These are phyloP conservation scores for Albizia julibrissin DNA, from an alignment of 306 rosid species.

Conservation along the genomic window DNA sequence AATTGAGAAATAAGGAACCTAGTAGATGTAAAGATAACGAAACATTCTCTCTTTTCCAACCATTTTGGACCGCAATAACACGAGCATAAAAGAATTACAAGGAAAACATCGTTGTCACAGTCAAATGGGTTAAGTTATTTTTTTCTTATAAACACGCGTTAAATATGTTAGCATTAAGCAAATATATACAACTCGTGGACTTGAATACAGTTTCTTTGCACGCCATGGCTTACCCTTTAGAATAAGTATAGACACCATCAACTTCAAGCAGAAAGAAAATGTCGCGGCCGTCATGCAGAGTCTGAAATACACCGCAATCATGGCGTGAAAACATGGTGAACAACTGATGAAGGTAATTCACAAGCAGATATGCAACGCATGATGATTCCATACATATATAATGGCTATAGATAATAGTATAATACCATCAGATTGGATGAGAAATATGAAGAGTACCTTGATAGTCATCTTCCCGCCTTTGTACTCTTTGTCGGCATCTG, in stretches of 20 bases:
- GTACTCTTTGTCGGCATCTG: conserved; percentile 72
- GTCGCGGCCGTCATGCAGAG: conserved; percentile 87
- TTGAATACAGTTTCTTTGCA: conserved; percentile 6
- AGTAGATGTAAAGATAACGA: background rate
- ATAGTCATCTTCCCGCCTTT: conserved; percentile 75
- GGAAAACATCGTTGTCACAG: background rate
- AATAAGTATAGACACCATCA: conserved; percentile 70
- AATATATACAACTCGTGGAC: background rate
- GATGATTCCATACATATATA: background rate
- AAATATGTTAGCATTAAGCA: background rate
- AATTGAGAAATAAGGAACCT: background rate
- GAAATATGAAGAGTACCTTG: conserved; percentile 52
- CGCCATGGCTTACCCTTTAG: conserved; percentile 66
- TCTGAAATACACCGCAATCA: conserved; percentile 50
- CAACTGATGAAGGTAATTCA: background rate
- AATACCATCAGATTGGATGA: background rate
- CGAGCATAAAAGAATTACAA: background rate
- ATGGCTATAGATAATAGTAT: background rate
- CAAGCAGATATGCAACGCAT: background rate
- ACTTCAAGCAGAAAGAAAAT: conserved; percentile 81
- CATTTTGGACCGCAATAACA: conserved; percentile 10
- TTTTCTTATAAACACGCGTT: background rate
- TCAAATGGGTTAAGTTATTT: background rate
- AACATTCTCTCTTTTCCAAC: conserved; percentile 5
- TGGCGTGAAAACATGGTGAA: background rate